Evolutionary conservation across 2,329 filamentous ascomycete genomes (phyloP), one percentile per base, ranked within the genome.

Genomic region (Periglandula ipomoeae): DNA sequence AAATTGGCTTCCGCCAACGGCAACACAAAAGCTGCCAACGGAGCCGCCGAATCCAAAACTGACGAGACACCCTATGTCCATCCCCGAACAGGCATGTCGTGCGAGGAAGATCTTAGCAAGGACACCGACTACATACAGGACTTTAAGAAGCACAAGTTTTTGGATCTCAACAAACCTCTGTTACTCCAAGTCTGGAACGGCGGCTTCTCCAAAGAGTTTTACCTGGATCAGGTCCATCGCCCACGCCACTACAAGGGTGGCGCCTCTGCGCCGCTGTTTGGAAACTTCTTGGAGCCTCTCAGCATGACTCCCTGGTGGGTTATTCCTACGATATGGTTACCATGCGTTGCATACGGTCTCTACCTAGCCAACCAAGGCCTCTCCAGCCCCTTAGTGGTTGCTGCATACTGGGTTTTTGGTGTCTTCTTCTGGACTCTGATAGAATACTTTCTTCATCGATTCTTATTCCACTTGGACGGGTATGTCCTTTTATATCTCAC

Each of bases 261-360:
- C 50, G 82, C 82, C 53, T 96, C 89, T 6, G 93, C 93, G 34
- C 93, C 93, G 19, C 70, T 98, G 22, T 98, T 98, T 68, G 93
- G 93, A 52, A 97, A 98, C 70, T 95, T 98, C 65, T 74, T 98
- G n/a, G 93, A 98, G 70, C 93, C 93, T n/a, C 71, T 98, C 51
- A 90, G 84, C 66, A 86, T 90, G 75, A 98, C 93, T 2, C 81
- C 93, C 1, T 98, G 93, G 93, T 98, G 85, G 81, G 66, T 95
- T 40, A 76, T 98, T 10, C 93, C 93, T 3, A 74, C 74, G 0
- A 52, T 95, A 2, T 98, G 93, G 93, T 64, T 93, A 38, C 93
- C 93, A n/a, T 78, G 74, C 17, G 78, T 95, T 38, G 59, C 72
- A 9, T 95, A 89, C 61, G 89, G 87, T 23, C 79, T 83, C 10